Conservation (phyloP, 192 early-diverging fungal genomes). For the Rhizophagus clarus region DNA sequence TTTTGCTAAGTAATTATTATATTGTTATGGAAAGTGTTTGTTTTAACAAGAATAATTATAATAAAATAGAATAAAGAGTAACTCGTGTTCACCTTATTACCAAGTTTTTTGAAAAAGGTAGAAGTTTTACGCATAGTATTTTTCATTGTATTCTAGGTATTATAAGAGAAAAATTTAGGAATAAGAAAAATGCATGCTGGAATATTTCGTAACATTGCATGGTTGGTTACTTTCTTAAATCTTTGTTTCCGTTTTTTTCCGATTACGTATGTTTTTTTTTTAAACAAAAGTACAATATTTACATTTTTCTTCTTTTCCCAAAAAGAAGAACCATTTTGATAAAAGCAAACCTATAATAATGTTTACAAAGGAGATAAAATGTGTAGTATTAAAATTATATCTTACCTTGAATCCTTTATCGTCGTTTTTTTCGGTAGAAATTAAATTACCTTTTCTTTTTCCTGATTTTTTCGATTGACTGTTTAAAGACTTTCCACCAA, state of each 20-base stretch:
- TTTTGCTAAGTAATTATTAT: background rate
- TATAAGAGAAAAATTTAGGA: background rate
- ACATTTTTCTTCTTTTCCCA: too few species aligned
- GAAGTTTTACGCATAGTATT: conserved; percentile 30
- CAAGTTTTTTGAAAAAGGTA: conserved; percentile 31
- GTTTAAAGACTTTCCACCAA: conserved; percentile 7
- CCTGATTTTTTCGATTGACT: background rate
- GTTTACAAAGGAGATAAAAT: background rate
- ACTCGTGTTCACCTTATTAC: conserved; percentile 22
- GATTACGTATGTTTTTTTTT: background rate
- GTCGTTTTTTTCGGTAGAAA: background rate
- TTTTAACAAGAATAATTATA: background rate
- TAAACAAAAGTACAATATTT: background rate
- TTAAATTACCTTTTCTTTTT: conserved; percentile 24
- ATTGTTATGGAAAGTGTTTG: too few species aligned
- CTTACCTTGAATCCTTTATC: conserved; percentile 22
- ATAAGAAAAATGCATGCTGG: background rate
- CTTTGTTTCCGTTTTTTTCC: background rate
- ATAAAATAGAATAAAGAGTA: background rate
- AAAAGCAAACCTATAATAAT: background rate
- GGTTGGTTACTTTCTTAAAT: background rate
- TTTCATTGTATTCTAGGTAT: conserved; percentile 24
- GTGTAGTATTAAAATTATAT: background rate
- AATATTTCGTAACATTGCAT: background rate
- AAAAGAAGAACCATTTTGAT: background rate